Conservation (phyloP, 352 stramenopile species). For the Globisporangium barbulae region DNA sequence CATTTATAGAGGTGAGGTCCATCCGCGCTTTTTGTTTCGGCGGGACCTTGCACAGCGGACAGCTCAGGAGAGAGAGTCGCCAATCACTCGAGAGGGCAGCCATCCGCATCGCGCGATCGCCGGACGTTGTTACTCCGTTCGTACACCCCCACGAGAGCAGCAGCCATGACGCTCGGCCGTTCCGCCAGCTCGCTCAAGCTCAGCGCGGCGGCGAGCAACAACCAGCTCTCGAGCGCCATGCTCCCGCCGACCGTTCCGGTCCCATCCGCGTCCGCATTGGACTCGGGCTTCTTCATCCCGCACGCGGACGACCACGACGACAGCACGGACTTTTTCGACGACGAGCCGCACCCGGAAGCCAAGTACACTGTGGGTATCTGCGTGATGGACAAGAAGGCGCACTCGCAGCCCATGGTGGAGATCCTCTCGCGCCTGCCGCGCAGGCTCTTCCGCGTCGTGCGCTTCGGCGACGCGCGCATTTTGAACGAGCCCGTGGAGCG, state of each 20-base stretch:
- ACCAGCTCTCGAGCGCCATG: conserved; percentile 12
- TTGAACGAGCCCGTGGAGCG: conserved; percentile 90
- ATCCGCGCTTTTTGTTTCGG: not conserved
- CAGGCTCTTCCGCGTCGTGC: conserved; percentile 92
- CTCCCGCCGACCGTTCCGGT: conserved; percentile 7
- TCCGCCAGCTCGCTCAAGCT: conserved; percentile 14
- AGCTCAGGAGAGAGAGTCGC: conserved; percentile 1
- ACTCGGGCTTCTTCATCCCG: conserved; percentile 19
- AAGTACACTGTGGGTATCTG: conserved; percentile 92
- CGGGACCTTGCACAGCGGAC: not conserved
- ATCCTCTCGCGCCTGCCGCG: conserved; percentile 91
- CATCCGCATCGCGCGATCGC: not conserved
- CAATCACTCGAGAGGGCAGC: conserved; percentile 7
- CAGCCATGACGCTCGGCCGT: conserved; percentile 16
- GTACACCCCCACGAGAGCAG: not conserved
- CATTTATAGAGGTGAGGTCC: not conserved
- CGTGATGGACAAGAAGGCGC: conserved; percentile 98
- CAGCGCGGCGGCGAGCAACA: conserved; percentile 7
- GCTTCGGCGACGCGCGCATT: conserved; percentile 98
- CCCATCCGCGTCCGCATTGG: not conserved
- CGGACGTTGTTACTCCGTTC: not conserved
- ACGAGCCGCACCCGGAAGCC: conserved; percentile 9
- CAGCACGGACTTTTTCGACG: conserved; percentile 6
- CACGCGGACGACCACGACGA: conserved; percentile 12
- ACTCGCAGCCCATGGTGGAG: conserved; percentile 95